Base-by-base conservation (phyloP, 352 stramenopile species). In the Phytophthora megakarya region DNA sequence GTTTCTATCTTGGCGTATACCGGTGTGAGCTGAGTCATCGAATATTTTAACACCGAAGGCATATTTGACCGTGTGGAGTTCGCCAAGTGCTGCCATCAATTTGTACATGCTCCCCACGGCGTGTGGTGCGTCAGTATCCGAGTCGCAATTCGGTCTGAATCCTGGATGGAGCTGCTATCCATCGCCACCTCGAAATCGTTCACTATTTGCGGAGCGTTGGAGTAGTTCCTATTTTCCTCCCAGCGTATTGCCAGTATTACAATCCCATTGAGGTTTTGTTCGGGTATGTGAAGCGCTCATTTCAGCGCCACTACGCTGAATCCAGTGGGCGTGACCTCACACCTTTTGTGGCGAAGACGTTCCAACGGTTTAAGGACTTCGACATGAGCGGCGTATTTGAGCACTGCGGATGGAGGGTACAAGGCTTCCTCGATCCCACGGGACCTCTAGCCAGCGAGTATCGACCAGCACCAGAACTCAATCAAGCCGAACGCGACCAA, bases 201-300 rank as follows among this genome's bases (percentile, higher is more conserved):
- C 59, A 75, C 48, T 78, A 57, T 45, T 42, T 81, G 1, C 23
- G 61, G 12, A 71, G 57, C n/a, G 23, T 78, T 25, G 65, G 72
- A 0, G 30, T 73, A 3, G 59, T 69, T 0, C 46, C 57, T 10
- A 68, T 73, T 5, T 73, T 78, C 18, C 37, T 75, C 8, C 68
- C 68, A 8, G 60, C 61, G 0, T 77, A 70, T 9, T 75, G 60
- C 25, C 67, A 54, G 10, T 70, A 75, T 56, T 66, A 73, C 15
- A 75, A 77, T 46, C 69, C 61, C 0, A 81, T 76, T 15, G 61
- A 78, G 15, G 68, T 58, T 19, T 0, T 75, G 6, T 80, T 77
- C 21, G 68, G 68, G 2, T 73, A 65, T 15, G 32, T 58, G 6
- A 60, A 54, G 26, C 43, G 1, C 5, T 42, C 16, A 16, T 72